phyloP scores from a whole-genome alignment of 2,329 filamentous ascomycete species.

The Didymella sp. region DNA sequence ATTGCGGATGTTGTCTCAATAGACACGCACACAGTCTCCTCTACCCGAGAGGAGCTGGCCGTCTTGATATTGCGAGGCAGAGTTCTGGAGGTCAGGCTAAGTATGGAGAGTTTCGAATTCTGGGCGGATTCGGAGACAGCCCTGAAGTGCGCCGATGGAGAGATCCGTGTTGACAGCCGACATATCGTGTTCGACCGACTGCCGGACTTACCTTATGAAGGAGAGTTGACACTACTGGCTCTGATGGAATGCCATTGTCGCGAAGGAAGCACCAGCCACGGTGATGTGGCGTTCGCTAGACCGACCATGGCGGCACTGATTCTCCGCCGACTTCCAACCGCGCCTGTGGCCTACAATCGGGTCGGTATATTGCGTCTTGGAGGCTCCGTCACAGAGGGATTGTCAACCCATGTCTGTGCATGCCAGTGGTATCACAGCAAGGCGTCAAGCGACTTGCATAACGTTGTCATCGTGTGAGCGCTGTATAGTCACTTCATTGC shows the following conservation, averaged over 20 bases:
- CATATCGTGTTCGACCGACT: neutral
- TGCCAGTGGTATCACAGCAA: neutral
- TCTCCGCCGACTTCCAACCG: neutral
- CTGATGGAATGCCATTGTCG: neutral
- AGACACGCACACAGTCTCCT: too few relatives aligned
- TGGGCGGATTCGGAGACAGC: neutral
- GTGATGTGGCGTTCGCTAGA: neutral
- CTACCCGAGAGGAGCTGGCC: too few relatives aligned
- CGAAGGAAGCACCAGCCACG: neutral
- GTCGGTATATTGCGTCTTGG: neutral
- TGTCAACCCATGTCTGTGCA: too few relatives aligned
- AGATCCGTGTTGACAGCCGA: neutral
- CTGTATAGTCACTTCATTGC: neutral
- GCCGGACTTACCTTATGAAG: neutral
- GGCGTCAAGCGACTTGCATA: neutral
- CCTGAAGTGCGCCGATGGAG: neutral
- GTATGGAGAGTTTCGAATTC: neutral
- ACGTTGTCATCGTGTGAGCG: neutral
- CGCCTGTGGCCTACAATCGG: neutral
- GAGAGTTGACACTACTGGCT: neutral
- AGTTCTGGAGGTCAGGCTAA: neutral
- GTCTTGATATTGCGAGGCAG: neutral
- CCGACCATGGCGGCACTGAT: neutral
- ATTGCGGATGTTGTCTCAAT: too few relatives aligned
- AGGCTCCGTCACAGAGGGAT: neutral